These are phyloP conservation scores for Podila epigama DNA, from an alignment of 192 early-diverging fungal species.

Conservation along the genomic window DNA sequence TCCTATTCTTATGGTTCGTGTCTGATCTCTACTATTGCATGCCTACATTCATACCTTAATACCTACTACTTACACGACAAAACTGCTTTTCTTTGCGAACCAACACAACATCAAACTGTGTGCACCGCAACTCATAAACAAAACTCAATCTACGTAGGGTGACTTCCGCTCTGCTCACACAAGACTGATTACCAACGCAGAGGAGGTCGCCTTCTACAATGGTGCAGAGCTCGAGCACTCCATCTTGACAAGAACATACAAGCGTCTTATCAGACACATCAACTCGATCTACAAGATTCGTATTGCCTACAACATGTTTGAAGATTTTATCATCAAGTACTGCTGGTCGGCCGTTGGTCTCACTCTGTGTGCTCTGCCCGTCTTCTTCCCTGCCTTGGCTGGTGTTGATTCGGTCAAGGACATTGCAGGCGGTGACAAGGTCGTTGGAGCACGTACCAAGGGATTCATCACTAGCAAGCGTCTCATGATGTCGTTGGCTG, in stretches of 20 bases:
- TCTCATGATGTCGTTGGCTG: constrained; percentile 86
- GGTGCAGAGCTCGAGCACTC: constrained; percentile 89
- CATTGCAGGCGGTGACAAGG: constrained; percentile 48
- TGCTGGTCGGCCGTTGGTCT: constrained; percentile 93
- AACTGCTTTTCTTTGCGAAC: no score
- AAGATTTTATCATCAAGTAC: constrained; percentile 97
- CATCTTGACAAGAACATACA: constrained; percentile 80
- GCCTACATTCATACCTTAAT: no score
- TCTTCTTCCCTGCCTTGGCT: constrained; percentile 76
- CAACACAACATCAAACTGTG: no score
- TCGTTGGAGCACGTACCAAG: constrained; percentile 71
- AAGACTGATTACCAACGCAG: constrained; percentile 94
- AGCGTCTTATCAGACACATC: constrained; percentile 82
- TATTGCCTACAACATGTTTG: constrained; percentile 93
- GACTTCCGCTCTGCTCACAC: constrained; percentile 95
- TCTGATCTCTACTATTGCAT: no score
- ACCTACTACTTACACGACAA: no score
- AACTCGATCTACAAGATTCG: constrained; percentile 85
- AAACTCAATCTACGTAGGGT: constrained; percentile 59
- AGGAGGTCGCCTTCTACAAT: constrained; percentile 94
- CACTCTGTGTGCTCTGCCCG: constrained; percentile 83
- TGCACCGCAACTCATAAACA: no score
- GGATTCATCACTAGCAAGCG: constrained; percentile 92
- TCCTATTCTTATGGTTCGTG: no score
- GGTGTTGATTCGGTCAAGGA: constrained; percentile 49